A percentile compares a stretch with the other conserved stretches of the same genome.
phyloP scores from a whole-genome alignment of 805 yeast species.

The Scheffersomyces coipomensis region DNA sequence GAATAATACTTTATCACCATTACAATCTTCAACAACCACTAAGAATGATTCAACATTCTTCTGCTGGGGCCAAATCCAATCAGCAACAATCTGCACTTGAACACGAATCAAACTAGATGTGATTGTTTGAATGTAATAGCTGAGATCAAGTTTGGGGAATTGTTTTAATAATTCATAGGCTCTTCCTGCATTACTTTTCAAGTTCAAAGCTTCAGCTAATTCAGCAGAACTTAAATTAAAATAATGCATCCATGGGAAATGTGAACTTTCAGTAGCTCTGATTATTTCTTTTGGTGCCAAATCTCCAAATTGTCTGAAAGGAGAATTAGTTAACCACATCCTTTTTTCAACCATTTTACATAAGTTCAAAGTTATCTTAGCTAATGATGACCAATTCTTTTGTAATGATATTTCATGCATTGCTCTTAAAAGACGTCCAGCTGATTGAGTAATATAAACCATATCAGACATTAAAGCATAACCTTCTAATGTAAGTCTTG shows the following conservation, averaged over 20 bases:
- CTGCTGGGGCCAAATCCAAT: conserved; percentile 73
- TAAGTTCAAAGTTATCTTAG: conserved; percentile 57
- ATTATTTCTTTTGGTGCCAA: conserved; percentile 71
- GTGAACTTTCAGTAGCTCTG: conserved; percentile 72
- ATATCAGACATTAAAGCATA: conserved; percentile 91
- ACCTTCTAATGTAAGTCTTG: conserved; percentile 73
- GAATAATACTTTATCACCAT: conserved; percentile 73
- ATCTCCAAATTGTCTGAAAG: conserved; percentile 75
- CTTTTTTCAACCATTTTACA: conserved; percentile 80
- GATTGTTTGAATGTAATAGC: conserved; percentile 71
- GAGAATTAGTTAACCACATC: conserved; percentile 83
- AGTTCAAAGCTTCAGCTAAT: conserved; percentile 76
- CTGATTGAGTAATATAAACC: conserved; percentile 90
- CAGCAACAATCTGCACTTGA: conserved; percentile 64
- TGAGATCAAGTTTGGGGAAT: conserved; percentile 68
- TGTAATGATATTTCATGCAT: conserved; percentile 72
- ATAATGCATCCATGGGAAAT: conserved; percentile 80
- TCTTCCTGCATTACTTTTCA: conserved; percentile 61
- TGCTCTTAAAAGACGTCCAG: conserved; percentile 85
- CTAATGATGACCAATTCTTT: conserved; percentile 68
- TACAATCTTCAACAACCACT: conserved; percentile 75
- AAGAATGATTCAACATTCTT: conserved; percentile 55
- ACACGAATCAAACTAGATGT: conserved; percentile 66
- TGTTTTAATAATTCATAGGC: conserved; percentile 60
- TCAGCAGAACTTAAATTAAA: conserved; percentile 71